Evolutionary conservation across 1,284 basidiomycete species (phyloP).

Genomic region (Erythrobasidium hasegawianum): DNA sequence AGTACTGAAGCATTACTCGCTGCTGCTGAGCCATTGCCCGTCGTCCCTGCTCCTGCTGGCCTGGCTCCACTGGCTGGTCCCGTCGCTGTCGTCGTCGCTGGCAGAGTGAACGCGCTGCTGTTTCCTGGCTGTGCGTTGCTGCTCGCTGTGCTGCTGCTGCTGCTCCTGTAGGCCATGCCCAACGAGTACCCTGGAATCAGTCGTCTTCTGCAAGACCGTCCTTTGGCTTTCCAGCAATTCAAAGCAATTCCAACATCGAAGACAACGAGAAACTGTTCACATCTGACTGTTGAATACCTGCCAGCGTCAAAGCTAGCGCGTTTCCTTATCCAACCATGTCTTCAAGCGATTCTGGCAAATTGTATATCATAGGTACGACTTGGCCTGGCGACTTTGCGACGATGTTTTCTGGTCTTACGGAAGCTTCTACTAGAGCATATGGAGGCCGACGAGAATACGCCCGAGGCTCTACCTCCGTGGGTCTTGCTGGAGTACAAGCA

Average conservation of each 20-base stretch:
- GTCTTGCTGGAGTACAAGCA: constrained; percentile 54
- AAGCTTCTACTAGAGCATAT: constrained; percentile 67
- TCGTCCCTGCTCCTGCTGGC: constrained; percentile 2
- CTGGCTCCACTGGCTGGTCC: not conserved
- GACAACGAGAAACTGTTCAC: too few species aligned
- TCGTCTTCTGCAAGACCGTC: too few species aligned
- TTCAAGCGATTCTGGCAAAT: constrained; percentile 12
- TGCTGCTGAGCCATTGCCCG: too few species aligned
- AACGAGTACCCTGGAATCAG: too few species aligned
- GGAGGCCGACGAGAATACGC: constrained; percentile 81
- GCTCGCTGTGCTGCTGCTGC: not conserved
- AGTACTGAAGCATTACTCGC: constrained; percentile 3
- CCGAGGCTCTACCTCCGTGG: constrained; percentile 71
- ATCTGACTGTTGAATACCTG: too few species aligned
- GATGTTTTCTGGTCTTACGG: not conserved
- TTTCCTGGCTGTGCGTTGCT: not conserved
- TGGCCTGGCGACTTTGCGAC: too few species aligned
- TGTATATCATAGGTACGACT: constrained; percentile 25
- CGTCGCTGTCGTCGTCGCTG: constrained; percentile 11
- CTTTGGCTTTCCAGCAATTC: too few species aligned
- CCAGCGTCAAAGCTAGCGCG: too few species aligned
- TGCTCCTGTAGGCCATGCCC: constrained; percentile 5
- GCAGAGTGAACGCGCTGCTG: constrained; percentile 29
- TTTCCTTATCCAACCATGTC: not conserved
- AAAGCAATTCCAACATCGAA: too few species aligned